A percentile compares a stretch with the other conserved stretches of the same genome.
phyloP scores from a whole-genome alignment of 2,329 filamentous ascomycete species.

The Pseudogymnoascus sp. region DNA sequence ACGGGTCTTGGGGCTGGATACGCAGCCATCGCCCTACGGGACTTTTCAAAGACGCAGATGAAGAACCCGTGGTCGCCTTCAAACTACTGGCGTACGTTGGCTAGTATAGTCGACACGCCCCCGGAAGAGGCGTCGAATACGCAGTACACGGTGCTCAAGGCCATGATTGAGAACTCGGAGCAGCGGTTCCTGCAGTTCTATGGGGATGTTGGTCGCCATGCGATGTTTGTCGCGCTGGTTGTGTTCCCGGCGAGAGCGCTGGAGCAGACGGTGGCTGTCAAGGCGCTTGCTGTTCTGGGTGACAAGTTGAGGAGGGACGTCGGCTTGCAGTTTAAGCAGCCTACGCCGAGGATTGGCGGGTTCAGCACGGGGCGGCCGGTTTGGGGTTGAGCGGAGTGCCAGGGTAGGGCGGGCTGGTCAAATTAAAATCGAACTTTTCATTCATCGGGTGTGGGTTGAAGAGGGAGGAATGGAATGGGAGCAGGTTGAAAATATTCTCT shows the following conservation, averaged over 20 bases:
- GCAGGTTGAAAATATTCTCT: not conserved
- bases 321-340: constrained; percentile 34
- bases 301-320: constrained; percentile 44
- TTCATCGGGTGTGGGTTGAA: not conserved
- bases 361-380: not conserved
- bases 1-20: constrained; percentile 77
- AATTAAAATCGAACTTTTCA: not conserved
- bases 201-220: constrained; percentile 65
- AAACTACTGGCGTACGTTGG: constrained; percentile 75
- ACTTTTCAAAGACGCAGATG: constrained; percentile 59
- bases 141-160: constrained; percentile 61
- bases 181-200: constrained; percentile 74
- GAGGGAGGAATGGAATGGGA: not conserved
- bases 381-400: not conserved
- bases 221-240: constrained; percentile 63
- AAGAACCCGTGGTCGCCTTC: constrained; percentile 71
- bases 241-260: constrained; percentile 56
- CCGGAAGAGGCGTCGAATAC: constrained; percentile 60
- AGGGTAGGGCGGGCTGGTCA: not conserved
- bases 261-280: constrained; percentile 41
- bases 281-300: constrained; percentile 45
- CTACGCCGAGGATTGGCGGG: not conserved
- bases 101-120: constrained; percentile 69
- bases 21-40: constrained; percentile 72
- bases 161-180: constrained; percentile 66